Evolutionary conservation across 164 flowering plant genomes (phyloP).

Genomic region (Macadamia integrifolia): DNA sequence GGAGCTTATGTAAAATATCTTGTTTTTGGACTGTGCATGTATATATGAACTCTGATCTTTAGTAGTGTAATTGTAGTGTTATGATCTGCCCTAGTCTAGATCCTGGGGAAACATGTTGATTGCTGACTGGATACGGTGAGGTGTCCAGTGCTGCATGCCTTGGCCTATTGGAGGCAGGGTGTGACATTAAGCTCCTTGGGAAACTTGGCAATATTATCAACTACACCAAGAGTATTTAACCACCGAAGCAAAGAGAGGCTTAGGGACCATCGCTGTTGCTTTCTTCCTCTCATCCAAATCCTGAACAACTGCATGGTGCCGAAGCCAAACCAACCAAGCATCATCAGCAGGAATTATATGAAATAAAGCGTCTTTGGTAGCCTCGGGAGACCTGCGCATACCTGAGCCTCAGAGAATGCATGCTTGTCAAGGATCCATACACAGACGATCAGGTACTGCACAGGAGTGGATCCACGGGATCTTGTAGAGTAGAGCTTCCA

Average conservation of each 20-base stretch:
- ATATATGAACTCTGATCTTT: no score
- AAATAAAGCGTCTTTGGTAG: conserved; percentile 73
- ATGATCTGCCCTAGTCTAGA: no score
- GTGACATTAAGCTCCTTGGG: conserved; percentile 83
- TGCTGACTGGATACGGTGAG: no score
- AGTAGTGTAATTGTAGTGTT: no score
- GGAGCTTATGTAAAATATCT: no score
- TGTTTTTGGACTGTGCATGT: no score
- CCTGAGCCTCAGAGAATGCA: conserved; percentile 62
- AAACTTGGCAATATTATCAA: conserved; percentile 58
- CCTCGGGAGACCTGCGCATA: conserved; percentile 69
- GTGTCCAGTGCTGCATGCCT: no score
- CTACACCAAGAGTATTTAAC: conserved; percentile 66
- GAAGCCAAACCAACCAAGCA: conserved; percentile 58
- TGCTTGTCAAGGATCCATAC: conserved; percentile 91
- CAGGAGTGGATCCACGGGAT: conserved; percentile 45
- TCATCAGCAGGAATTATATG: conserved; percentile 83
- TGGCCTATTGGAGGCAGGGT: no score
- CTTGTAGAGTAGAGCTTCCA: conserved; percentile 90
- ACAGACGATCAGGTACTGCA: conserved; percentile 78
- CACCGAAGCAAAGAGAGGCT: conserved; percentile 87
- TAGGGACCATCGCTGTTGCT: conserved; percentile 97
- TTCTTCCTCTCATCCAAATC: conserved; percentile 90
- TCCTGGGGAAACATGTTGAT: no score
- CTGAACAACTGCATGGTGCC: conserved; percentile 96